phyloP scores from a whole-genome alignment of 2,329 filamentous ascomycete species.

The Verticillium albo-atrum region DNA sequence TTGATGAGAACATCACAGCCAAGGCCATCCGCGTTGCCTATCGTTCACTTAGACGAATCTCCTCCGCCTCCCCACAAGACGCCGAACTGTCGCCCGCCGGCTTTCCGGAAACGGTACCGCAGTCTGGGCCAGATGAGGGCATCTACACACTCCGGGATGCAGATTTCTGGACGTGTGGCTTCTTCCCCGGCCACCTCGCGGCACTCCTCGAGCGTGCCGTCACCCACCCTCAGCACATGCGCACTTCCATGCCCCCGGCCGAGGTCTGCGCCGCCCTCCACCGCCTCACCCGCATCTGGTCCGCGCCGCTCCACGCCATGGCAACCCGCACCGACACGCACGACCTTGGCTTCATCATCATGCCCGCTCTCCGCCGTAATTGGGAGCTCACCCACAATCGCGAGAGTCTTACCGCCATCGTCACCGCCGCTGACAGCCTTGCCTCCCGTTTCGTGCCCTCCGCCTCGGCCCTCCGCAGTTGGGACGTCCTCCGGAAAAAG shows the following conservation, averaged over 20 bases:
- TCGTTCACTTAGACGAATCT: background rate
- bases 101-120: constrained; percentile 28
- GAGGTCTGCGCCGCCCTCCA: background rate
- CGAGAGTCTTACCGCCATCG: constrained; percentile 32
- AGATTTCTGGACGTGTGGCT: constrained; percentile 37
- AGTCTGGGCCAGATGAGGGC: constrained; percentile 18
- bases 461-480: constrained; percentile 41
- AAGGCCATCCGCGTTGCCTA: constrained; percentile 10
- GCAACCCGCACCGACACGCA: constrained; percentile 43
- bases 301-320: constrained; percentile 30
- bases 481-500: constrained; percentile 33
- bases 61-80: background rate
- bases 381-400: constrained; percentile 39
- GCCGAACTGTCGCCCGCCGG: background rate
- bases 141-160: constrained; percentile 22
- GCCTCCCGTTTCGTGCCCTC: constrained; percentile 34
- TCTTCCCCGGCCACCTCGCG: constrained; percentile 33
- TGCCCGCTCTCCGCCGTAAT: constrained; percentile 39
- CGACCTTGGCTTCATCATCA: constrained; percentile 50
- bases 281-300: constrained; percentile 22
- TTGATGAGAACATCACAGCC: constrained; percentile 8
- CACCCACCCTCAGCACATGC: constrained; percentile 18
- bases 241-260: background rate
- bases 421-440: constrained; percentile 38
- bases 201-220: constrained; percentile 26